These are phyloP conservation scores for Auriculariales sp. DNA, from an alignment of 768 basidiomycete species.

Conservation along the genomic window DNA sequence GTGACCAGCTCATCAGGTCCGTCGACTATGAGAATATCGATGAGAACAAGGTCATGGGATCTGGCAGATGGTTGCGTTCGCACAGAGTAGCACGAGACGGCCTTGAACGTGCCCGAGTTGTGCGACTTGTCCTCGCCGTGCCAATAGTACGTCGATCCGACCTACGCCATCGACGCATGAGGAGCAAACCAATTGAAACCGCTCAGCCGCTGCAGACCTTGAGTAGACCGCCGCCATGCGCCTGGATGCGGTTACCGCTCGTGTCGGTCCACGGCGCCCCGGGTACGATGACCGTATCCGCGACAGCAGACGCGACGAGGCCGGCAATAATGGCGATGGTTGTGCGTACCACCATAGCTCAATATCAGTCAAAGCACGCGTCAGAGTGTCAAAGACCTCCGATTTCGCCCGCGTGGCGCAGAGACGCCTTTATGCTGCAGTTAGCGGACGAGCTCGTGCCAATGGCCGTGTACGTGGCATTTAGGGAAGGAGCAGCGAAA, in stretches of 20 bases:
- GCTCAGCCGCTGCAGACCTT: slow-evolving; percentile 21
- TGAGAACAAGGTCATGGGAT: neutral
- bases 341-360: too few relatives aligned
- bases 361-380: too few relatives aligned
- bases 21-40: slow-evolving; percentile 20
- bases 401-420: too few relatives aligned
- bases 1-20: slow-evolving; percentile 39
- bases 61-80: slow-evolving; percentile 3
- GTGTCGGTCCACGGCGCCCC: slow-evolving; percentile 52
- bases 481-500: too few relatives aligned
- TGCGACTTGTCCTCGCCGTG: slow-evolving; percentile 47
- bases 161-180: slow-evolving; percentile 16
- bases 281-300: slow-evolving; percentile 32
- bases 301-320: neutral
- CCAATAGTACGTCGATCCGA: slow-evolving; percentile 44
- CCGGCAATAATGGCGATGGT: neutral
- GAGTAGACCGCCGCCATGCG: slow-evolving; percentile 45
- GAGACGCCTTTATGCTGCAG: too few relatives aligned
- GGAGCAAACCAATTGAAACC: neutral
- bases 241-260: slow-evolving; percentile 44
- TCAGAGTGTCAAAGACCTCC: too few relatives aligned
- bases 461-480: too few relatives aligned
- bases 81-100: slow-evolving; percentile 45
- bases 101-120: slow-evolving; percentile 39
- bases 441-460: too few relatives aligned